phyloP scores from a whole-genome alignment of 2,329 filamentous ascomycete species.

The Colletotrichum sidae region DNA sequence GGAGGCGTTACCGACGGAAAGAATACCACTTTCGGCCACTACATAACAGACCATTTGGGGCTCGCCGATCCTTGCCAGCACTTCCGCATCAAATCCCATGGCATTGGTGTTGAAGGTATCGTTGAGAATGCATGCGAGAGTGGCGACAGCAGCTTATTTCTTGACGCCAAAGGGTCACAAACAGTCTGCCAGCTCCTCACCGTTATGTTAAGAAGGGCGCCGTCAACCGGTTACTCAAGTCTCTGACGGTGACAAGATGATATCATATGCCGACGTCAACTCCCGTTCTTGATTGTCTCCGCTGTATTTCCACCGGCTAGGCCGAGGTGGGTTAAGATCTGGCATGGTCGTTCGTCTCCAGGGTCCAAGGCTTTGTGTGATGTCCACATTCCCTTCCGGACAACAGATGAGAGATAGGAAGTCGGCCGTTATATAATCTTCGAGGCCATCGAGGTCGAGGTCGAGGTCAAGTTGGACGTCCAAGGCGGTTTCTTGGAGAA shows the following conservation, averaged over 20 bases:
- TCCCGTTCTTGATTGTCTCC: constrained; percentile 30
- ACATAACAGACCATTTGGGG: no score
- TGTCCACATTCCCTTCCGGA: constrained; percentile 2
- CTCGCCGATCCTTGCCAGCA: no score
- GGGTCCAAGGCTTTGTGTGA: constrained; percentile 12
- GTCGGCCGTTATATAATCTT: constrained; percentile 17
- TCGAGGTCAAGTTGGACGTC: background rate
- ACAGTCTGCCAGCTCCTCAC: no score
- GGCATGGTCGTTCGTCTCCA: background rate
- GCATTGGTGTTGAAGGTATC: no score
- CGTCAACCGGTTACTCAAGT: no score
- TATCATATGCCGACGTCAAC: constrained; percentile 27
- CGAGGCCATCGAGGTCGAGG: constrained; percentile 3
- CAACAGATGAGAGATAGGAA: constrained; percentile 1
- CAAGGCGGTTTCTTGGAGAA: no score
- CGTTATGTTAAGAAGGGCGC: no score
- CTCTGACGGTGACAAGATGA: background rate
- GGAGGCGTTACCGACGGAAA: constrained; percentile 4
- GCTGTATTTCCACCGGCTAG: constrained; percentile 26
- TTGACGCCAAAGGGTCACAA: background rate
- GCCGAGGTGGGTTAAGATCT: background rate
- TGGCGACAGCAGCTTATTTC: background rate
- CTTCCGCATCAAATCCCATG: no score
- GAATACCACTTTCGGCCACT: background rate
- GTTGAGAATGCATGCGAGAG: background rate